Percentiles rank a stretch among this genome's conserved stretches.
These are phyloP conservation scores for Kluyveromyces siamensis DNA, from an alignment of 805 yeast genomes.

Conservation along the genomic window DNA sequence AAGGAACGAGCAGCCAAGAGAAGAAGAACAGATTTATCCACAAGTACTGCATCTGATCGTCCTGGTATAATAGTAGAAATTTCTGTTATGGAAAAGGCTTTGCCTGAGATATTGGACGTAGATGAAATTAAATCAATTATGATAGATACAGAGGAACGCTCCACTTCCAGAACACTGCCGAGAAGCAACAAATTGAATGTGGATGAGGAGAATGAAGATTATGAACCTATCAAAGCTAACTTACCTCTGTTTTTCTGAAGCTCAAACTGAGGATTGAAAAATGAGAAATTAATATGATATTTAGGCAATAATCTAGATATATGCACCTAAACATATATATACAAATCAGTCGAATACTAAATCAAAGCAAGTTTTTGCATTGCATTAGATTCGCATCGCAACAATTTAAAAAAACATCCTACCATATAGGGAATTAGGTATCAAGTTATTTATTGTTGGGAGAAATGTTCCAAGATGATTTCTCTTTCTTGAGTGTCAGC, in stretches of 20 bases:
- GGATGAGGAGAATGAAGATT: slow-evolving; percentile 1
- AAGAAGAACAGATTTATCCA: neutral
- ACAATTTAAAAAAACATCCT: neutral
- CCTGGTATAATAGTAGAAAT: slow-evolving; percentile 36
- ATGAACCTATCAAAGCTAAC: slow-evolving; percentile 5
- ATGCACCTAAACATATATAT: neutral
- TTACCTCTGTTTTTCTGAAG: slow-evolving; percentile 9
- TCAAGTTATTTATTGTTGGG: slow-evolving; percentile 56
- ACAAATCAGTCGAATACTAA: neutral
- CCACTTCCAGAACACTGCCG: neutral
- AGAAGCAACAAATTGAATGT: neutral
- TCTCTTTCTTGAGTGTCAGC: slow-evolving; percentile 96
- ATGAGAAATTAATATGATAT: neutral
- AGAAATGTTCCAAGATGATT: slow-evolving; percentile 92
- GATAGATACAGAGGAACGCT: neutral
- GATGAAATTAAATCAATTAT: slow-evolving; percentile 16
- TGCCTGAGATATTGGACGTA: slow-evolving; percentile 14
- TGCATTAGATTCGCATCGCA: neutral
- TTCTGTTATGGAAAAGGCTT: slow-evolving; percentile 29
- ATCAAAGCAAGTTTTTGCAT: neutral
- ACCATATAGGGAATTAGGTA: slow-evolving; percentile 1
- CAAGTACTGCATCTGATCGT: slow-evolving; percentile 27
- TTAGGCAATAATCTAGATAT: neutral
- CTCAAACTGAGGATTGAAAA: neutral
- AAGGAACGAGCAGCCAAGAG: slow-evolving; percentile 9